Base-by-base conservation (phyloP, 805 yeast genomes). In the Schizosaccharomyces cryophilus region DNA sequence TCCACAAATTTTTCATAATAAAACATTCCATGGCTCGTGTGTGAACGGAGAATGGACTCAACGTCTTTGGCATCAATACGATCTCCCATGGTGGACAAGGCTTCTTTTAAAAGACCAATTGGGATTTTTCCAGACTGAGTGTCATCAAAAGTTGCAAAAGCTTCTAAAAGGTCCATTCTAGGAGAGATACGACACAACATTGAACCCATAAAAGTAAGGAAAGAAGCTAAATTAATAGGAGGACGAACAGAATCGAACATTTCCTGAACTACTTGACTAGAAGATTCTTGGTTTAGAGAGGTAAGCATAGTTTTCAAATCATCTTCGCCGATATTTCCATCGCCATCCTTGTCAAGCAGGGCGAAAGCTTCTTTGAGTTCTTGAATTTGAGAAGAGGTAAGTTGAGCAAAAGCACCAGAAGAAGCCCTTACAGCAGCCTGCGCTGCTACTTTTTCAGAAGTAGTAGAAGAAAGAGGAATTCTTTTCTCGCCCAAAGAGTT, bases 331-430 rank as follows among this genome's bases (percentile, higher is more conserved):
- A 56, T 35, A 56, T 29, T 35, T 9, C 60, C 60, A 35, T 56
- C 60, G n/a, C 60, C 60, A 17, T 56, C 60, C 26, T 56, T 88
- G 77, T 93, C 98, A 67, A 93, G 93, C 65, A 93, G 80, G 64
- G 96, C 87, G 72, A 93, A 93, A 5, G 95, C 86, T 73, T 90
- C 97, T 73, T 93, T 93, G 67, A 93, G 93, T 73, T 93, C 98
- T 75, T 93, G 96, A 69, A 93, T 90, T 75, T 93, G 98, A 13
- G 82, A 72, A 29, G 56, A 24, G n/a, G 56, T 51, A 9, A 51
- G 35, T 24, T 51, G 56, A 21, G 56, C 30, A 51, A 51, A 51
- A 19, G 56, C 35, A 24, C 56, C 56, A 21, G 56, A 51, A 29
- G 30, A 24, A 24, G 35, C 35, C 26, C 56, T 21, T 24, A 19